Percentiles rank a stretch among this genome's conserved stretches.
phyloP scores from a whole-genome alignment of 148 eudicot genomes.

The Arctostaphylos glauca region DNA sequence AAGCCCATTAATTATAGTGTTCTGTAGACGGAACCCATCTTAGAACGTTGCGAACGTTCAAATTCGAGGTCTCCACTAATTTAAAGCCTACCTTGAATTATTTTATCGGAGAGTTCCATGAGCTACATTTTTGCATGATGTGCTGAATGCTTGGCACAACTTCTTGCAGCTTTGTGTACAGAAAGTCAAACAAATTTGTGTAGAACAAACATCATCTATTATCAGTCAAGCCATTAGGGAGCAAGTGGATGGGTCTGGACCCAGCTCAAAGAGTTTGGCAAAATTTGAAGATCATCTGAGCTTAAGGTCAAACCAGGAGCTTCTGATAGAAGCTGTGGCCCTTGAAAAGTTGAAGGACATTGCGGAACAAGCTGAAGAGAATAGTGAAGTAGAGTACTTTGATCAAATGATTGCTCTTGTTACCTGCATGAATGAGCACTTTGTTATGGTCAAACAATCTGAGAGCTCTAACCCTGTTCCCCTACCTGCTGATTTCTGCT shows the following conservation, averaged over 20 bases:
- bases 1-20: background rate
- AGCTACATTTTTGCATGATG: background rate
- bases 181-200: conserved; percentile 50
- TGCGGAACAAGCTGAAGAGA: conserved; percentile 92
- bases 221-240: conserved; percentile 62
- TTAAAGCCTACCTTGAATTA: background rate
- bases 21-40: conserved; percentile 3
- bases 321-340: conserved; percentile 92
- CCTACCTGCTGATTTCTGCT: conserved; percentile 86
- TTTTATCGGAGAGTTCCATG: background rate
- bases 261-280: conserved; percentile 54
- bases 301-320: conserved; percentile 80
- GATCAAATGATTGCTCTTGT: conserved; percentile 78
- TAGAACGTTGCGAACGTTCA: background rate
- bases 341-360: conserved; percentile 89
- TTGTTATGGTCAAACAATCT: conserved; percentile 69
- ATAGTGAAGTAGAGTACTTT: conserved; percentile 64
- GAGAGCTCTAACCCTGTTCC: conserved; percentile 66
- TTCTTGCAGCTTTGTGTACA: conserved; percentile 47
- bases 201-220: conserved; percentile 39
- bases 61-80: background rate
- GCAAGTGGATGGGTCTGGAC: conserved; percentile 61
- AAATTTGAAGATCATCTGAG: conserved; percentile 65
- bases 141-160: background rate
- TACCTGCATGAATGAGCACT: conserved; percentile 72